These are phyloP conservation scores for Leccinum rimulosum DNA, from an alignment of 768 basidiomycete species.

Conservation along the genomic window DNA sequence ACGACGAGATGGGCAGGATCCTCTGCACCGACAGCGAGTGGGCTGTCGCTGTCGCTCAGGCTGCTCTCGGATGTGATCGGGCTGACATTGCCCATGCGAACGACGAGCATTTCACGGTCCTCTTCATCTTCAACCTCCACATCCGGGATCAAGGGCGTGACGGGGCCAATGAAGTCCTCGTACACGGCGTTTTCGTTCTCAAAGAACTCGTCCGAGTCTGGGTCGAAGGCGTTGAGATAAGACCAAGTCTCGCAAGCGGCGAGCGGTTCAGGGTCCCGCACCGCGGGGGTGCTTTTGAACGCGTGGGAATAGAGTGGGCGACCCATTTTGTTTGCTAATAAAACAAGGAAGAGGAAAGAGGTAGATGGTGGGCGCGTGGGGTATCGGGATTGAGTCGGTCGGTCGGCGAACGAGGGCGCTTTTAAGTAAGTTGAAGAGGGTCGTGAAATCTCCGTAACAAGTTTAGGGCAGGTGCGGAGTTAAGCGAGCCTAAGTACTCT, in stretches of 20 bases:
- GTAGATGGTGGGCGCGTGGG: background rate
- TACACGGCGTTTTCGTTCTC: slow-evolving; percentile 52
- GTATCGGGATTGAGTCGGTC: slow-evolving; percentile 7
- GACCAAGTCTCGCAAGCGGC: slow-evolving; percentile 57
- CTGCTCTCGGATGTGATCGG: slow-evolving; percentile 41
- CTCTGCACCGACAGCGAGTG: slow-evolving; percentile 45
- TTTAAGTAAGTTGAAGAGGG: slow-evolving; percentile 13
- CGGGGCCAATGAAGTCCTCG: slow-evolving; percentile 61
- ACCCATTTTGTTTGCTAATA: slow-evolving; percentile 45
- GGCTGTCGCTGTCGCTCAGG: slow-evolving; percentile 47
- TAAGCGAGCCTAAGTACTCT: slow-evolving; percentile 14
- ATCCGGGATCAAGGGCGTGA: slow-evolving; percentile 7
- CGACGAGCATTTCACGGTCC: slow-evolving; percentile 32
- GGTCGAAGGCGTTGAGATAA: slow-evolving; percentile 66
- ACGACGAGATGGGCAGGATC: slow-evolving; percentile 41
- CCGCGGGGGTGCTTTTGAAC: slow-evolving; percentile 37
- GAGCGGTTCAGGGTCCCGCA: slow-evolving; percentile 43
- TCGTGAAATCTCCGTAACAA: background rate
- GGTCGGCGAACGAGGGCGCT: slow-evolving; percentile 1
- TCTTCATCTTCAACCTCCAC: slow-evolving; percentile 23
- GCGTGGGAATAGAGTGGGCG: slow-evolving; percentile 55
- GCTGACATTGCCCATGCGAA: slow-evolving; percentile 32
- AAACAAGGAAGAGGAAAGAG: slow-evolving; percentile 20
- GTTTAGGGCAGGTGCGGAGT: slow-evolving; percentile 37
- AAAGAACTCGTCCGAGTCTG: slow-evolving; percentile 79